Evolutionary conservation across 345 rosid genomes (phyloP), one percentile per base, ranked within the genome.

Genomic region (Camelina laxa): DNA sequence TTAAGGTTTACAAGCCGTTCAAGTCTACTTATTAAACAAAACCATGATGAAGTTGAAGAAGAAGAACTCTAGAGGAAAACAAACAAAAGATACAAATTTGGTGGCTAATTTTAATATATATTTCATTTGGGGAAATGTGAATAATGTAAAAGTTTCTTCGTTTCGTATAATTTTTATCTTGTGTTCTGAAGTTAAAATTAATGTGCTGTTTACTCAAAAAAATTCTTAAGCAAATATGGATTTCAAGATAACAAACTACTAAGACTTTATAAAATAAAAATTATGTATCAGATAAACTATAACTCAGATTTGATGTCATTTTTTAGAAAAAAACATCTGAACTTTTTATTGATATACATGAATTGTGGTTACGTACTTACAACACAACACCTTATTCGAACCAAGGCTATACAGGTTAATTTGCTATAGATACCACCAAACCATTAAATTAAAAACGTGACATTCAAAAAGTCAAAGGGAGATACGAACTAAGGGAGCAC

Each of bases 1-100:
- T 80, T 49, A 70, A 79, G 73, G 82, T 79, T 64, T 79, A 75
- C 69, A 79, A 69, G 64, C 82, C 82, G 9, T 79, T 79, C 76
- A 79, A 75, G 65, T 64, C 79, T 38, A 79, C 57, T 65, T 79
- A 79, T 39, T 79, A 33, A 60, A 55, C 61, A 49, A 39, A 49
- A 19, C 36, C 61, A 35, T 47, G 69, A 47, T 9, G 67, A 78
- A 9, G 35, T 67, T 5, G 45, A 57, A 5, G 69, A 59, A 36
- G 38, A 41, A 51, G 14, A 9, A 24, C 0, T 45, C 30, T 63
- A 30, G 38, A 49, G 7, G 72, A 67, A 60, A 51, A n/a, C 2
- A 75, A 51, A 75, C 49, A 2, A 68, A 51, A 30, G 20, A 65
- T 58, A 45, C 22, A 55, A 61, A 14, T 54, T 69, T 69, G 51